Base-by-base conservation (phyloP, 2,329 filamentous ascomycete species). In the Stachybotrys chartarum region DNA sequence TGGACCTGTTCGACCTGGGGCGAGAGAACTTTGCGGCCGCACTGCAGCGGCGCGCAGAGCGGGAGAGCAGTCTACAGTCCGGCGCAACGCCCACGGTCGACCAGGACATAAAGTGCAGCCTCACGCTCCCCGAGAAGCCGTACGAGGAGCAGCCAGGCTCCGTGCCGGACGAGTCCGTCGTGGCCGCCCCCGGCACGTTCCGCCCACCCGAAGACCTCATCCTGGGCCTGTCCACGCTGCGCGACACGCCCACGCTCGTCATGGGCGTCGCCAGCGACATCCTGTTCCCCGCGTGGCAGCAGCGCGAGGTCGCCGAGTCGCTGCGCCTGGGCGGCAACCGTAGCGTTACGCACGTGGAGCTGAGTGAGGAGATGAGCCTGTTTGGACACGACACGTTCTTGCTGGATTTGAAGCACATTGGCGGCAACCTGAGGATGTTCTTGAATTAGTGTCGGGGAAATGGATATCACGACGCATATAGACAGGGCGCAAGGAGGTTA, bases 361-460 rank as follows among this genome's bases (percentile, higher is more conserved):
- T 99, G 52, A 94, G 92, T 39, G 91, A 97, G 74, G 91, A 97
- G 73, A 84, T 94, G 72, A 96, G 91, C 65, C 74, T 96, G 64
- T 99, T 99, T 69, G 94, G 94, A 0, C 94, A 99, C 66, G 94
- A 99, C 68, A 97, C 93, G 0, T 99, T 99, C 69, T 72, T 99
- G 66, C 75, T 99, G 48, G 94, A 99, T 72, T 73, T 97, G 56
- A 86, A 96, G 74, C 88, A 96, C 63, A 90, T 99, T 52, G 94
- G 94, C 5, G 91, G 91, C 0, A 89, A 86, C 52, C 75, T 99
- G 50, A 85, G 84, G 64, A 81, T 81, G 63, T 99, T 99, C 70
- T 70, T 99, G 62, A 81, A 80, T 1, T 93, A 42, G 14, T 14
- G 10, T 10, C 35, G 8, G 35, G 8, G 35, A 14, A 42, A 14